Conservation (phyloP, 2,329 filamentous ascomycete genomes). For the Pochonia chlamydosporia region DNA sequence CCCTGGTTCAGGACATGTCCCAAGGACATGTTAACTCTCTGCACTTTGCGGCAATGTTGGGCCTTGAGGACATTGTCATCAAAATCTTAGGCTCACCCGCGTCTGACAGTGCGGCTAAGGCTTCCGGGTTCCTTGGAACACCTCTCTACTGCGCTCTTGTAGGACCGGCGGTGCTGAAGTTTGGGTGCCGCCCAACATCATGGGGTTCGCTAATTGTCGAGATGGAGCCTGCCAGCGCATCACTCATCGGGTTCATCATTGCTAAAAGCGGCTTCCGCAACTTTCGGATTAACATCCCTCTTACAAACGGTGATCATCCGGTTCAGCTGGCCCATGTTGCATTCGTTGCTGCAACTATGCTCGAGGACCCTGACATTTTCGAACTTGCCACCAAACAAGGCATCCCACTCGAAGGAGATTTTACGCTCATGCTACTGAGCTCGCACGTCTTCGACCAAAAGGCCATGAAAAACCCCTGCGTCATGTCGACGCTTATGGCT, state of each 20-base stretch:
- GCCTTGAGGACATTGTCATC: slow-evolving; percentile 22
- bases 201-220: slow-evolving; percentile 1
- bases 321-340: slow-evolving; percentile 11
- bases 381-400: background rate
- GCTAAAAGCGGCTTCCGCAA: background rate
- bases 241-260: background rate
- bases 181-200: slow-evolving; percentile 10
- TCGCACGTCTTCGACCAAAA: background rate
- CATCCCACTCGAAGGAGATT: background rate
- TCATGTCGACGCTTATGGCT: background rate
- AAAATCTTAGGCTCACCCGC: slow-evolving; percentile 14
- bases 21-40: slow-evolving; percentile 22
- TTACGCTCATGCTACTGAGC: background rate
- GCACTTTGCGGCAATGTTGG: slow-evolving; percentile 28
- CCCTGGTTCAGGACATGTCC: slow-evolving; percentile 17
- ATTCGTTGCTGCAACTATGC: slow-evolving; percentile 5
- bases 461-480: background rate
- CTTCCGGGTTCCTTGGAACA: slow-evolving; percentile 19
- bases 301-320: background rate
- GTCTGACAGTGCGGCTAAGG: slow-evolving; percentile 14
- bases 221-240: slow-evolving; percentile 1
- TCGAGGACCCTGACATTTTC: slow-evolving; percentile 1
- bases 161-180: slow-evolving; percentile 20
- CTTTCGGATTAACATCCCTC: background rate
- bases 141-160: slow-evolving; percentile 29